A percentile compares a stretch with the other conserved stretches of the same genome.
Conservation (phyloP, 495 filamentous ascomycete species). For the Xylaria flabelliformis region DNA sequence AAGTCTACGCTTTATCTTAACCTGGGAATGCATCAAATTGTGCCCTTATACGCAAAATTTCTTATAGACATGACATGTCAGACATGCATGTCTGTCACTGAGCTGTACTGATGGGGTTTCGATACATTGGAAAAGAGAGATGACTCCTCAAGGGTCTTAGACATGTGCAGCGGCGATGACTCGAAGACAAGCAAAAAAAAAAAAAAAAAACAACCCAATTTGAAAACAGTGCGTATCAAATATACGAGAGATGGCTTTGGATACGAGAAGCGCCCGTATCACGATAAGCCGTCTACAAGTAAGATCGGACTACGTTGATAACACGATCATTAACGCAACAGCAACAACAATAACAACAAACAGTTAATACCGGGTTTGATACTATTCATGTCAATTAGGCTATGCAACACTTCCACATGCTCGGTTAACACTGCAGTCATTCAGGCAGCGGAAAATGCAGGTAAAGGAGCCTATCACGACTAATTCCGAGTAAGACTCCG, state of each 20-base stretch:
- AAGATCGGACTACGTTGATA: constrained; percentile 2
- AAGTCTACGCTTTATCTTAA: background rate
- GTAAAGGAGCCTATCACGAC: constrained; percentile 8
- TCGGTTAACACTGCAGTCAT: constrained; percentile 19
- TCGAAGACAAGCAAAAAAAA: background rate
- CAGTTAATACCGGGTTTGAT: background rate
- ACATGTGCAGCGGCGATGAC: background rate
- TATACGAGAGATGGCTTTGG: too few species aligned
- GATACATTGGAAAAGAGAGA: background rate
- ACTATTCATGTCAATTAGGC: constrained; percentile 1
- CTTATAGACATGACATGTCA: background rate
- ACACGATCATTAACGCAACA: background rate
- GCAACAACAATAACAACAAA: too few species aligned
- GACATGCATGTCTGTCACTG: background rate
- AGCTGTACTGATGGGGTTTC: background rate
- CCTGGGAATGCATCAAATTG: background rate
- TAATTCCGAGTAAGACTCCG: constrained; percentile 3
- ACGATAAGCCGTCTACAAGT: constrained; percentile 5
- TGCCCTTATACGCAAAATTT: background rate
- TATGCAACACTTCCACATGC: constrained; percentile 3
- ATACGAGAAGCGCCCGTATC: background rate
- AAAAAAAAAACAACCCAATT: too few species aligned
- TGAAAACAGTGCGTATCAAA: constrained; percentile 4
- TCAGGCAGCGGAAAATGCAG: constrained; percentile 4
- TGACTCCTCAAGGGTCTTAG: background rate